A percentile compares a stretch with the other conserved stretches of the same genome.
Evolutionary conservation across 1,284 basidiomycete species (phyloP).

Genomic region (Puccinia triticina): DNA sequence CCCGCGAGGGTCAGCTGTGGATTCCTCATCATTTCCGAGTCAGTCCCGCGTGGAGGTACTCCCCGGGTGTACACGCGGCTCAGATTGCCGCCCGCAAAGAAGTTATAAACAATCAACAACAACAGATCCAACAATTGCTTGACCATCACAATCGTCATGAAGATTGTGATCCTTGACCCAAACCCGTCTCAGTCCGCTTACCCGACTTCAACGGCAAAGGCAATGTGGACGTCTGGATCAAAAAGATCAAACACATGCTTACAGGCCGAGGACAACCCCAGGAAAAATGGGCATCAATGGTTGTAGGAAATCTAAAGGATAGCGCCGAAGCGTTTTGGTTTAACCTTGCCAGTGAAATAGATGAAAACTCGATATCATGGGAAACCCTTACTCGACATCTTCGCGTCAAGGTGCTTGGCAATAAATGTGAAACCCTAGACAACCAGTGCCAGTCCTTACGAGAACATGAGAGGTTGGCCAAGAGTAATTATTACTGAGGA

Average conservation of each 20-base stretch:
- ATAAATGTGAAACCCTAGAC: conserved; percentile 6
- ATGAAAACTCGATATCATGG: not conserved
- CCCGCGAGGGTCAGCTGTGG: no score
- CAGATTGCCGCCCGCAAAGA: not conserved
- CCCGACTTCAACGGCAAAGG: conserved; percentile 15
- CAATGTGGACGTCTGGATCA: no score
- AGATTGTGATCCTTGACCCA: not conserved
- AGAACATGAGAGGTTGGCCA: not conserved
- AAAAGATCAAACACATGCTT: not conserved
- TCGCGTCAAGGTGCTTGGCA: not conserved
- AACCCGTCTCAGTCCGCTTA: not conserved
- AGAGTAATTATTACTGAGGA: not conserved
- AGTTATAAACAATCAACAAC: not conserved
- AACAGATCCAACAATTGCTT: not conserved
- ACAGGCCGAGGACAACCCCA: not conserved
- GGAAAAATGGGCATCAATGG: not conserved
- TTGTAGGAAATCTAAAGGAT: not conserved
- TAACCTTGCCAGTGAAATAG: not conserved
- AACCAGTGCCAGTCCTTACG: not conserved
- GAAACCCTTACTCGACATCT: not conserved
- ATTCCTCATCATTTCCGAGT: no score
- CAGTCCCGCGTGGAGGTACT: no score
- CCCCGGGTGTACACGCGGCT: not conserved
- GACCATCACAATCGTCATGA: no score
- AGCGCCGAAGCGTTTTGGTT: conserved; percentile 18